Base-by-base conservation (phyloP, 1,284 basidiomycete genomes). In the Mycosarcoma maydis region DNA sequence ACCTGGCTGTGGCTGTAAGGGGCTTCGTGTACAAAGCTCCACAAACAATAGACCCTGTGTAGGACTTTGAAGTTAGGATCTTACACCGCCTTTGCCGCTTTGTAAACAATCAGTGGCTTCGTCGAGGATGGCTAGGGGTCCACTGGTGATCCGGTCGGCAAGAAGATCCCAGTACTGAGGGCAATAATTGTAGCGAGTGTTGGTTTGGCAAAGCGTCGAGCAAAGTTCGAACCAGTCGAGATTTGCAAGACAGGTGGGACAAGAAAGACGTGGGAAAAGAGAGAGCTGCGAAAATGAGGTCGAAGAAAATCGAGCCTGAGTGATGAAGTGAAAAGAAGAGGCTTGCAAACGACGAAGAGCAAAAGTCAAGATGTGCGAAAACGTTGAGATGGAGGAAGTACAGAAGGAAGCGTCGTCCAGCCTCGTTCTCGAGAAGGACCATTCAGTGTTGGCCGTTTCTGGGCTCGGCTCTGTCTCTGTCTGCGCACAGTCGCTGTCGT, bases 351-450 rank as follows among this genome's bases (percentile, higher is more conserved):
- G 54, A 42, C 40, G 49, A 57, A 38, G 23, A 32, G 30, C 30
- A 53, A 64, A 57, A 20, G 29, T 38, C 34, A 64, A 53, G 54
- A 45, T 36, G 37, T 45, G 61, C 45, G 54, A 64, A 57, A 57
- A 64, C 61, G 45, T 64, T 45, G 45, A 29, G 54, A 64, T 64
- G 61, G 50, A 57, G 54, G 61, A 24, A 48, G 61, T 54, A 49
- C 36, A 20, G 42, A 64, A 46, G 40, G 30, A 64, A 57, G 46
- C n/a, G 6, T 45, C 29, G 22, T n/a, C 22, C 5, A 3, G 10
- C 4, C 3, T 48, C 11, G 20, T 14, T 27, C 46, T 44, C 34
- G 38, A 33, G 42, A 33, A 39, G 38, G 20, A 17, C 10, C 43
- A 14, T 22, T 22, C 5, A 5, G 16, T 9, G 16, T n/a, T 29